Evolutionary conservation across 2,329 filamentous ascomycete species (phyloP).

Genomic region (Arthrobotrys conoides): DNA sequence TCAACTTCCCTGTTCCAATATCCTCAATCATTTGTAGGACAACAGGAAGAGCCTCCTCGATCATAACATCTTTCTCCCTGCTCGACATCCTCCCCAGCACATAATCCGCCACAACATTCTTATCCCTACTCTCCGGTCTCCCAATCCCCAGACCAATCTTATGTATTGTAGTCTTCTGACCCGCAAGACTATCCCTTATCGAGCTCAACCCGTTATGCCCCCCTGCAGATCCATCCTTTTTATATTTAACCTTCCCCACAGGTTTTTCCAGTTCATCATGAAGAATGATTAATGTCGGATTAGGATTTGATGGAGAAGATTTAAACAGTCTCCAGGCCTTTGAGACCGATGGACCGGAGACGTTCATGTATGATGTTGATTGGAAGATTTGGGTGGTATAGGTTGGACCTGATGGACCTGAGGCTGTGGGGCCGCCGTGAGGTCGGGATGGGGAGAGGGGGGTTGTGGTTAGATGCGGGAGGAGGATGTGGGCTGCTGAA

Average conservation of each 20-base stretch:
- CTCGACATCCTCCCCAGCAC: slow-evolving; percentile 79
- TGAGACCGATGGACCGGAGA: slow-evolving; percentile 79
- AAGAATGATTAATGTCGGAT: slow-evolving; percentile 77
- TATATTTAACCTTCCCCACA: slow-evolving; percentile 77
- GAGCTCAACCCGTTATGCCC: slow-evolving; percentile 84
- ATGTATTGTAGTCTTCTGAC: slow-evolving; percentile 54
- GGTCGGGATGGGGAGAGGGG: slow-evolving; percentile 69
- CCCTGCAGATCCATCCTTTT: slow-evolving; percentile 76
- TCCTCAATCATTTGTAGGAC: slow-evolving; percentile 71
- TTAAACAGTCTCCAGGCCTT: slow-evolving; percentile 75
- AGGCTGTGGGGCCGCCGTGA: slow-evolving; percentile 71
- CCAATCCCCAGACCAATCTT: slow-evolving; percentile 88
- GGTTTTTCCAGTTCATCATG: slow-evolving; percentile 88
- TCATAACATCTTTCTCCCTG: slow-evolving; percentile 71
- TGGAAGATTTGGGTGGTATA: slow-evolving; percentile 78
- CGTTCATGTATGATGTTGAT: slow-evolving; percentile 85
- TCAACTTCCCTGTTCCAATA: slow-evolving; percentile 64
- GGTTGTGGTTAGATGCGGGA: slow-evolving; percentile 74
- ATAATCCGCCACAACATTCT: slow-evolving; percentile 79
- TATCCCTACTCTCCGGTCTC: slow-evolving; percentile 79
- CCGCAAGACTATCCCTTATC: slow-evolving; percentile 72
- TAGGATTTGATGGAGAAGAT: slow-evolving; percentile 29
- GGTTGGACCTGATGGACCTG: slow-evolving; percentile 64
- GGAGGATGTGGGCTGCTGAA: slow-evolving; percentile 85
- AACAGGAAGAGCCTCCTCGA: slow-evolving; percentile 71